Conservation (phyloP, 2,329 filamentous ascomycete genomes). For the Colletotrichum sp. region DNA sequence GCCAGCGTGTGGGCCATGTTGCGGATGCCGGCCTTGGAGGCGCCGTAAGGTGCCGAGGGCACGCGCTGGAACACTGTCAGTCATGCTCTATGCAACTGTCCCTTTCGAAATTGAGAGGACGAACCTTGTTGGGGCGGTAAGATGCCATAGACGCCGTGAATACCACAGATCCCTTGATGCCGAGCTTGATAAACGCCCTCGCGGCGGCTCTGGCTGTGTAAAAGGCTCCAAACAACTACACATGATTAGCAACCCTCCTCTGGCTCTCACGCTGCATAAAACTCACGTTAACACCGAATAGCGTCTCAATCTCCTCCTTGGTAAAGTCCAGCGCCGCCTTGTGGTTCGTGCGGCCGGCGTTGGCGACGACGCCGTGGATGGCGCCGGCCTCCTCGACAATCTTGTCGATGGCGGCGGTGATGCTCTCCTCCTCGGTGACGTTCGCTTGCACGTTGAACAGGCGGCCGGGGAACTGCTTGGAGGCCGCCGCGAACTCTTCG, state of each 20-base stretch:
- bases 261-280: rapidly evolving
- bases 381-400: conserved; percentile 47
- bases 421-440: conserved; percentile 50
- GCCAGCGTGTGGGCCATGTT: conserved; percentile 46
- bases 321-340: conserved; percentile 52
- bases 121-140: conserved; percentile 48
- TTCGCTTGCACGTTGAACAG: conserved; percentile 47
- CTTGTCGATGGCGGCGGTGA: conserved; percentile 46
- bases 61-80: conserved; percentile 34
- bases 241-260: conserved; percentile 23
- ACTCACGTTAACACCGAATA: conserved; percentile 22
- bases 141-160: conserved; percentile 54
- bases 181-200: conserved; percentile 42
- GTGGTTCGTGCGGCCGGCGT: conserved; percentile 56
- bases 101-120: neutral
- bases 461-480: conserved; percentile 36
- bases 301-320: conserved; percentile 31
- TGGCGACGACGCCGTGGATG: conserved; percentile 54
- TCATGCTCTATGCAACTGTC: rapidly evolving
- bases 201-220: conserved; percentile 52
- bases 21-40: conserved; percentile 46
- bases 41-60: conserved; percentile 54
- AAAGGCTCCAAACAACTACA: conserved; percentile 53
- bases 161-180: conserved; percentile 41
- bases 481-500: conserved; percentile 24